Percentiles rank a stretch among this genome's conserved stretches.
phyloP scores from a whole-genome alignment of 306 rosid genomes.

The Fragaria iinumae region DNA sequence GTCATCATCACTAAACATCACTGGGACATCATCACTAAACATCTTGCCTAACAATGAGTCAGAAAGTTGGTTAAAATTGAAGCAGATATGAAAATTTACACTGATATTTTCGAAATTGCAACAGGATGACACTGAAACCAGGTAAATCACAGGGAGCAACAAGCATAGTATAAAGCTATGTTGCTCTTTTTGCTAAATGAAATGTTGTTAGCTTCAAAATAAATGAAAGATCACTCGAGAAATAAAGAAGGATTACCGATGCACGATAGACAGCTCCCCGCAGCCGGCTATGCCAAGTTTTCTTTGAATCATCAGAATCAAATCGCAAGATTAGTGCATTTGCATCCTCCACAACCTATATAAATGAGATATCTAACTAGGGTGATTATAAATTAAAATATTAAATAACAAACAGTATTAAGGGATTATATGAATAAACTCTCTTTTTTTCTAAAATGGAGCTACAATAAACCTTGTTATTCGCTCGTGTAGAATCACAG shows the following conservation, averaged over 20 bases:
- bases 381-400: constrained; percentile 2
- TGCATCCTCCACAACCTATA: constrained; percentile 85
- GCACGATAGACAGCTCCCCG: constrained; percentile 91
- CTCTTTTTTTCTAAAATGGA: constrained; percentile 20
- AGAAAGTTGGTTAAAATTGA: neutral
- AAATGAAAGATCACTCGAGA: neutral
- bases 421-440: constrained; percentile 12
- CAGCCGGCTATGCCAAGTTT: constrained; percentile 77
- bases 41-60: neutral
- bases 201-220: neutral
- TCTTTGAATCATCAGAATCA: constrained; percentile 73
- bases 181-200: neutral
- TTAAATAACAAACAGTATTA: neutral
- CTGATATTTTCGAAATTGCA: neutral
- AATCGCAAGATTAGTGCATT: constrained; percentile 74
- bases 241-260: constrained; percentile 47
- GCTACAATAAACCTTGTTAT: constrained; percentile 47
- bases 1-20: neutral
- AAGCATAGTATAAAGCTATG: neutral
- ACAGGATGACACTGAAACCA: neutral
- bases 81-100: neutral
- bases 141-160: neutral
- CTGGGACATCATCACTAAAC: neutral
- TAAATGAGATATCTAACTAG: constrained; percentile 20
- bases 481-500: constrained; percentile 50